Evolutionary conservation across 1,284 basidiomycete genomes (phyloP), one percentile per base, ranked within the genome.

Genomic region (Leccinum angustisporum): DNA sequence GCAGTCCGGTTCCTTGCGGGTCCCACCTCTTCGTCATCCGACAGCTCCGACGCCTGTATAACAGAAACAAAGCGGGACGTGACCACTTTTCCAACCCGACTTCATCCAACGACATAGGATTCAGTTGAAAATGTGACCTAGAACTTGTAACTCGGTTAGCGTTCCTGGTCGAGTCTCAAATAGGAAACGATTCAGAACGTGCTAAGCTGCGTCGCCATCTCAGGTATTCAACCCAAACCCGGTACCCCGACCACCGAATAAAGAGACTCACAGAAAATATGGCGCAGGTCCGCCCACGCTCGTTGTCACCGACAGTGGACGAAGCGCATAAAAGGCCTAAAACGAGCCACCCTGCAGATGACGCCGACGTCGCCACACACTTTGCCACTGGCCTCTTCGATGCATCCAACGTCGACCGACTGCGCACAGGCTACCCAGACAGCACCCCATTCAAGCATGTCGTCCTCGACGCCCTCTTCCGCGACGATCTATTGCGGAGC

Each of bases 361-460:
- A 38, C 46, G n/a, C 18, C 18, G 16, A 54, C 53, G 54, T 48
- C 46, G 11, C 54, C 21, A 43, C 58, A 1, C 60, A 27, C 13
- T 73, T 73, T 30, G 52, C 65, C 34, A 5, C 82, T 25, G 80
- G 78, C 46, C 75, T 94, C 50, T 83, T 93, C 65, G 80, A 83
- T 60, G 79, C 81, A 54, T 70, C 78, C 60, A 85, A 80, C 68
- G 81, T 90, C 62, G 78, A 85, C 43, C 72, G 77, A 33, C 77
- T 92, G 53, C 78, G 83, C 66, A 65, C 78, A 7, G 76, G 77
- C 55, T 96, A 97, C 76, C 70, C 77, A 8, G 67, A 76, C 5
- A 88, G 81, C 65, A 73, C 80, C 58, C 96, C 96, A 0, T 98
- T 90, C 83, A 92, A 91, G 75, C 90, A 97, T 77, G 88, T 86